These are phyloP conservation scores for Apiospora kogelbergensis DNA, from an alignment of 2,329 filamentous ascomycete genomes.

Conservation along the genomic window DNA sequence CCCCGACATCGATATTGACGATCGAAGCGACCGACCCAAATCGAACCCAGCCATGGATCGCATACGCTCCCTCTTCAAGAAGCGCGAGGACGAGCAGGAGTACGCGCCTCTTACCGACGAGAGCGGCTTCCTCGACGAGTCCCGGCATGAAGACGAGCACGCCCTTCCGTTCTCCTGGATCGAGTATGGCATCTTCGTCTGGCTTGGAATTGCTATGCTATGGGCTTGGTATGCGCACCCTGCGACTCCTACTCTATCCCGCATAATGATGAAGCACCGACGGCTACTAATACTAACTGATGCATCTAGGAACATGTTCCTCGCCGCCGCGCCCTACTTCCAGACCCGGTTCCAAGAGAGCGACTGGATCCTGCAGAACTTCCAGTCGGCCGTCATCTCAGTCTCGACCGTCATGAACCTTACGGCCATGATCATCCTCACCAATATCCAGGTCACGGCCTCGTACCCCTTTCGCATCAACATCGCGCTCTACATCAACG, in stretches of 20 bases:
- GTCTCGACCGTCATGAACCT: slow-evolving; percentile 86
- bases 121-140: slow-evolving; percentile 16
- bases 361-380: slow-evolving; percentile 73
- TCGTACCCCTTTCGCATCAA: slow-evolving; percentile 89
- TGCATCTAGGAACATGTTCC: slow-evolving; percentile 85
- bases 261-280: background rate
- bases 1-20: background rate
- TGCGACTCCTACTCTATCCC: background rate
- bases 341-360: slow-evolving; percentile 73
- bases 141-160: slow-evolving; percentile 21
- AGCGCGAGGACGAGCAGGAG: slow-evolving; percentile 29
- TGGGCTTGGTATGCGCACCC: slow-evolving; percentile 79
- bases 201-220: slow-evolving; percentile 90
- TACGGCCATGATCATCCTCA: slow-evolving; percentile 70
- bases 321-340: slow-evolving; percentile 93
- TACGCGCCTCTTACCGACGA: slow-evolving; percentile 36
- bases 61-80: slow-evolving; percentile 37
- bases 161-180: slow-evolving; percentile 73
- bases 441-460: slow-evolving; percentile 76
- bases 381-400: slow-evolving; percentile 86
- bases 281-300: background rate
- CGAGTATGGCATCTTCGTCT: slow-evolving; percentile 81
- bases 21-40: background rate
- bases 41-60: slow-evolving; percentile 35
- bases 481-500: slow-evolving; percentile 73